Percentiles rank a stretch among this genome's conserved stretches.
Evolutionary conservation across 176 grass and related monocot species (phyloP).

Genomic region (Secale cereale): DNA sequence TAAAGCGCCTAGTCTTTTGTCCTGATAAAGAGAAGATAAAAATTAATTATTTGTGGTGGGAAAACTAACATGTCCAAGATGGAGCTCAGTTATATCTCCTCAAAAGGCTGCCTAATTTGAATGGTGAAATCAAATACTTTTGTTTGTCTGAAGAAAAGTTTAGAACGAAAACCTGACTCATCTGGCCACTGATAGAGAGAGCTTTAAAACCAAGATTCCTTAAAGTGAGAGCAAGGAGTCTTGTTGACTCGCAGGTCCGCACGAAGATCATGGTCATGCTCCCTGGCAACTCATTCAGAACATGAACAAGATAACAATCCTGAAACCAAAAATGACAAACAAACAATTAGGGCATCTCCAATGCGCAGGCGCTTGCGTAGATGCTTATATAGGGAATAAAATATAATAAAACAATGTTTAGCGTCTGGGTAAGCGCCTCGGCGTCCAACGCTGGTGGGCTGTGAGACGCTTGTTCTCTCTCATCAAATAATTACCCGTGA

Average conservation of each 20-base stretch:
- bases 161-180: constrained; percentile 67
- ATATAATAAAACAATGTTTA: too few relatives aligned
- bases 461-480: too few relatives aligned
- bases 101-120: background rate
- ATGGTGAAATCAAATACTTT: constrained; percentile 9
- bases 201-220: constrained; percentile 80
- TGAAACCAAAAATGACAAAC: constrained; percentile 7
- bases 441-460: too few relatives aligned
- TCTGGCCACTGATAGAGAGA: constrained; percentile 83
- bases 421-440: too few relatives aligned
- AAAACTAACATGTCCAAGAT: background rate
- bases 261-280: constrained; percentile 85
- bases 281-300: constrained; percentile 62
- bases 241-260: constrained; percentile 77
- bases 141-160: background rate
- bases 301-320: constrained; percentile 91
- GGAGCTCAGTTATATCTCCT: background rate
- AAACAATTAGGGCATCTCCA: too few relatives aligned
- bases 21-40: constrained; percentile 34
- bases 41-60: background rate
- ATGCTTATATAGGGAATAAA: too few relatives aligned
- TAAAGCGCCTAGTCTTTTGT: constrained; percentile 75
- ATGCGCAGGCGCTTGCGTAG: too few relatives aligned
- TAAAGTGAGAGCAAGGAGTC: constrained; percentile 58
- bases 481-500: too few relatives aligned